Percentiles rank a stretch among this genome's conserved stretches.
These are phyloP conservation scores for Candida saitoana DNA, from an alignment of 805 yeast species.

Conservation along the genomic window DNA sequence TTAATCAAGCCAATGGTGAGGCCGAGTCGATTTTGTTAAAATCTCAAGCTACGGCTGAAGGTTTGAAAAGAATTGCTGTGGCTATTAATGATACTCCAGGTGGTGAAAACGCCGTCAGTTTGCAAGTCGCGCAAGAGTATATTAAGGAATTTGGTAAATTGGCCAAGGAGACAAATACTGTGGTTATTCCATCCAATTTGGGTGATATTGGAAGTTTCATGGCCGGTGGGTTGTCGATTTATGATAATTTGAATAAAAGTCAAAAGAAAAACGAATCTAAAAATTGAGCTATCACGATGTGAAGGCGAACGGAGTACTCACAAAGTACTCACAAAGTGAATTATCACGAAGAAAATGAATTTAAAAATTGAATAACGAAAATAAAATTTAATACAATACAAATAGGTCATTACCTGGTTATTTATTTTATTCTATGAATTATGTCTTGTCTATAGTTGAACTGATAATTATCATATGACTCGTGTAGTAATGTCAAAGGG, in stretches of 20 bases:
- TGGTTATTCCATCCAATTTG: conserved; percentile 71
- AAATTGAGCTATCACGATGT: conserved; percentile 4
- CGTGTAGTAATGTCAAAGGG: no score
- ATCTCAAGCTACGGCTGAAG: conserved; percentile 71
- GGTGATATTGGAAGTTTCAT: conserved; percentile 72
- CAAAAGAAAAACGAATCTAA: conserved; percentile 12
- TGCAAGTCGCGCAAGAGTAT: conserved; percentile 80
- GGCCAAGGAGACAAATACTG: conserved; percentile 77
- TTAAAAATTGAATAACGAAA: no score
- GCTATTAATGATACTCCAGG: conserved; percentile 68
- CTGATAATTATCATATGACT: no score
- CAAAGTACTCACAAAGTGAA: not conserved
- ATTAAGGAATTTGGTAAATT: conserved; percentile 76
- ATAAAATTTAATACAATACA: no score
- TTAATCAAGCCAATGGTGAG: conserved; percentile 71
- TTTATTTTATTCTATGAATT: no score
- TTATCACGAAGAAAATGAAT: no score
- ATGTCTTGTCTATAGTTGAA: conserved; percentile 2
- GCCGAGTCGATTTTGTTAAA: conserved; percentile 62
- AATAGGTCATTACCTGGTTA: no score
- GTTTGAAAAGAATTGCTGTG: conserved; percentile 58
- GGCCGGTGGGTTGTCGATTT: conserved; percentile 74
- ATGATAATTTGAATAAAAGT: conserved; percentile 43
- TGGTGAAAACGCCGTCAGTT: conserved; percentile 70
- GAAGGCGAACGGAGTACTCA: not conserved